Evolutionary conservation across 2,329 filamentous ascomycete species (phyloP).

Genomic region (Diaporthe sp.): DNA sequence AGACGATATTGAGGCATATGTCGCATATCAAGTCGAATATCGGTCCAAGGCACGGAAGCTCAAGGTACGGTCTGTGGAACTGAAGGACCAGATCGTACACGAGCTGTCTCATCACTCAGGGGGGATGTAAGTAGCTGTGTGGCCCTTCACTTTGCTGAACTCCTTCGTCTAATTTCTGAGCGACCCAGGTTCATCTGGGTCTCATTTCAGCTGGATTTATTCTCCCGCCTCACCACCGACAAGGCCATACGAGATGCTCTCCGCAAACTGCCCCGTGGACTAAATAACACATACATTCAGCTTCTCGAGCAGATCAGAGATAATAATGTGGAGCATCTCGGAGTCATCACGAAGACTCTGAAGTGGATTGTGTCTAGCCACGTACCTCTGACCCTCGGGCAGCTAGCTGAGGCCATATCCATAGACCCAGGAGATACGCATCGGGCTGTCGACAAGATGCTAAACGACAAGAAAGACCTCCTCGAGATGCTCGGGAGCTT

Average conservation of each 20-base stretch:
- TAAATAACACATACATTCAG: neutral
- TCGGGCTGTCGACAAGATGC: neutral
- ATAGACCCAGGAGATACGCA: slow-evolving; percentile 1
- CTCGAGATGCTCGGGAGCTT: neutral
- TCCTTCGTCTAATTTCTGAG: neutral
- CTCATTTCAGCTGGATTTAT: neutral
- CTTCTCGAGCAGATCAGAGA: neutral
- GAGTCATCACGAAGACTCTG: neutral
- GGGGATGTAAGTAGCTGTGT: neutral
- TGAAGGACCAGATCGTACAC: neutral
- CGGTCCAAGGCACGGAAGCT: neutral
- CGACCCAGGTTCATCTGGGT: neutral
- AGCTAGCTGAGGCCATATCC: neutral
- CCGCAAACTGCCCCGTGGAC: neutral
- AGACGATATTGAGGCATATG: neutral
- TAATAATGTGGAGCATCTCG: neutral
- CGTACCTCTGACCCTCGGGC: neutral
- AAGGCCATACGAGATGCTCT: slow-evolving; percentile 7
- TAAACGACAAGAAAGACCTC: neutral
- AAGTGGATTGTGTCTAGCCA: neutral
- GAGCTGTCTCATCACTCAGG: slow-evolving; percentile 1
- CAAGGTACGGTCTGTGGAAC: slow-evolving; percentile 1
- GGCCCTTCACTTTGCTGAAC: neutral
- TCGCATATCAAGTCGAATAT: neutral
- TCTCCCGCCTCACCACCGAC: slow-evolving; percentile 2